Evolutionary conservation across 148 eudicot species (phyloP).

Genomic region (Fagopyrum tataricum): DNA sequence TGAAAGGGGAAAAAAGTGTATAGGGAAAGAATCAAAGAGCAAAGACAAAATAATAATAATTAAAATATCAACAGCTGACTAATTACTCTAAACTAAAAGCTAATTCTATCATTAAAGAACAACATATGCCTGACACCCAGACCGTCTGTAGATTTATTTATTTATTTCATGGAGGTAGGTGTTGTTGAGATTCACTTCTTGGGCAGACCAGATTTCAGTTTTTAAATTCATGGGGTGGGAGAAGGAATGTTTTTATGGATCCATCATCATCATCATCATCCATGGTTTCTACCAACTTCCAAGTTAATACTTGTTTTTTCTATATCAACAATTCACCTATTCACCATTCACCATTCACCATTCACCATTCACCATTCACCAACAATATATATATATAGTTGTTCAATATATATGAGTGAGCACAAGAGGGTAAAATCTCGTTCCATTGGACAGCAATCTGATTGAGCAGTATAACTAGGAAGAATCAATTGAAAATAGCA

Average conservation of each 20-base stretch:
- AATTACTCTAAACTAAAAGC: neutral
- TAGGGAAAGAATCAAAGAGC: conserved; percentile 9
- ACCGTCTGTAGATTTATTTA: conserved; percentile 2
- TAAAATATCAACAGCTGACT: neutral
- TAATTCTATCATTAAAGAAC: neutral
- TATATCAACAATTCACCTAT: neutral
- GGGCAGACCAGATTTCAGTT: conserved; percentile 13
- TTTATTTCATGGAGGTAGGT: conserved; percentile 9
- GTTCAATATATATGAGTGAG: too few relatives aligned
- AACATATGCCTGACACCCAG: conserved; percentile 5
- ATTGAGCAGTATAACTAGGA: neutral
- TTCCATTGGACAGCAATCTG: neutral
- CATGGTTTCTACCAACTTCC: conserved; percentile 11
- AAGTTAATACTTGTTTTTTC: neutral
- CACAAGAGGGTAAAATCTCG: too few relatives aligned
- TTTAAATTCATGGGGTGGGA: neutral
- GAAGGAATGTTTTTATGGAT: conserved; percentile 11
- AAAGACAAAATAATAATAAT: conserved; percentile 5
- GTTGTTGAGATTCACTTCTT: conserved; percentile 13
- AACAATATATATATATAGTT: too few relatives aligned
- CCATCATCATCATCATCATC: neutral
- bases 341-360: neutral
- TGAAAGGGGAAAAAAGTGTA: neutral
- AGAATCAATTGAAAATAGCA: neutral
- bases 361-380: too few relatives aligned